A percentile compares a stretch with the other conserved stretches of the same genome.
Conservation (phyloP, 176 grass and related monocot genomes). For the Elaeis guineensis region DNA sequence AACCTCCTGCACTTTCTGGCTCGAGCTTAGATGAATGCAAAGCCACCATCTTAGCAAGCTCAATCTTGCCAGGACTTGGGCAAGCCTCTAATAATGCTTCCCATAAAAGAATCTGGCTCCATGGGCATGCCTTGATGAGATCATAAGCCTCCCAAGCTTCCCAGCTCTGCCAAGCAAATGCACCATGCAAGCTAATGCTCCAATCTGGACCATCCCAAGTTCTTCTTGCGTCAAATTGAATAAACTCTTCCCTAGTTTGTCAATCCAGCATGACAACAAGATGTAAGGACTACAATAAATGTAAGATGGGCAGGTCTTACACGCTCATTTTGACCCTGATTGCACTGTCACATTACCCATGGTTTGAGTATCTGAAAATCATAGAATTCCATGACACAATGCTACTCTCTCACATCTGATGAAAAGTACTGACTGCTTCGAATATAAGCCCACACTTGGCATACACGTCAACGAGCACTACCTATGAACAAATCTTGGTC, state of each 20-base stretch:
- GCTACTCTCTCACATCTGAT: constrained; percentile 28
- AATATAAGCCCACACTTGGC: no score
- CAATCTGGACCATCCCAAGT: constrained; percentile 30
- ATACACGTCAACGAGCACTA: no score
- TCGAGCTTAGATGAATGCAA: constrained; percentile 27
- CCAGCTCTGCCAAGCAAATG: constrained; percentile 46
- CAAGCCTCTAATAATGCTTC: constrained; percentile 49
- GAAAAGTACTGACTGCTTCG: no score
- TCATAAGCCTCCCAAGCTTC: constrained; percentile 33
- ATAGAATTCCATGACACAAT: constrained; percentile 63
- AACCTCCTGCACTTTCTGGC: constrained; percentile 29
- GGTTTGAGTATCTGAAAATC: constrained; percentile 57
- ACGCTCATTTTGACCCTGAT: constrained; percentile 4
- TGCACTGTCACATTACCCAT: constrained; percentile 39
- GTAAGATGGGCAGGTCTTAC: constrained; percentile 36
- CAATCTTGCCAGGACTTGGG: constrained; percentile 42
- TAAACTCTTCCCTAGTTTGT: constrained; percentile 28
- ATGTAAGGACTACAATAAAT: constrained; percentile 45
- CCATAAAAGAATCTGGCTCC: constrained; percentile 55
- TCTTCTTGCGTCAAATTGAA: constrained; percentile 39
- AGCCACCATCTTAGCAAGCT: constrained; percentile 33
- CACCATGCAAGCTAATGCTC: constrained; percentile 72
- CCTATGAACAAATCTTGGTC: no score
- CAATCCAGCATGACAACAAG: constrained; percentile 51
- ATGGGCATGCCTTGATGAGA: constrained; percentile 44